phyloP scores from a whole-genome alignment of 106 monocot species.

The Agapanthus africanus region DNA sequence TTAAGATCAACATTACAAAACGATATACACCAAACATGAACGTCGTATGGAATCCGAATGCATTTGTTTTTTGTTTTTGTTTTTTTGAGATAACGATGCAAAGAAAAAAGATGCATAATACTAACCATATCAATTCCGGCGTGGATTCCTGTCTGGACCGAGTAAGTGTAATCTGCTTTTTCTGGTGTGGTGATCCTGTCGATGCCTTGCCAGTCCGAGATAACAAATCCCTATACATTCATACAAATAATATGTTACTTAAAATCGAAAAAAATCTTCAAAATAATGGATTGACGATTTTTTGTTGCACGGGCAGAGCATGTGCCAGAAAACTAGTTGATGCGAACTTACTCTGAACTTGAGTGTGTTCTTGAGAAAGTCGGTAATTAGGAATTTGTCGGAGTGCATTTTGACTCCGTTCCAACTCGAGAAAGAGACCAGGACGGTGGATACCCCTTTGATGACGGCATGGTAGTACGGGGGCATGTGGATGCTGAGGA shows the following conservation, averaged over 20 bases:
- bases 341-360: conserved; percentile 23
- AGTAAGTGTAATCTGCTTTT: conserved; percentile 49
- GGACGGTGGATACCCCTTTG: conserved; percentile 45
- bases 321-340: neutral
- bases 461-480: conserved; percentile 30
- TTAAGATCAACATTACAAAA: no score
- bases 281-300: no score
- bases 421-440: conserved; percentile 57
- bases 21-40: no score
- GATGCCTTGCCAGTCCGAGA: conserved; percentile 61
- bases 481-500: conserved; percentile 39
- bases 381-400: conserved; percentile 28
- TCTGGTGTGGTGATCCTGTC: conserved; percentile 47
- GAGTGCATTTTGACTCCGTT: conserved; percentile 52
- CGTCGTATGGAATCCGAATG: no score
- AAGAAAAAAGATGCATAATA: neutral
- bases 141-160: conserved; percentile 32
- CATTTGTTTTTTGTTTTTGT: no score
- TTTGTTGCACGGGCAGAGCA: no score
- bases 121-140: conserved; percentile 74
- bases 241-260: neutral
- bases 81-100: neutral
- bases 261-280: no score
- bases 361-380: conserved; percentile 38
- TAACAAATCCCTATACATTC: conserved; percentile 52